phyloP scores from a whole-genome alignment of 73 alveolate genomes.

The Effrenium voratum region DNA sequence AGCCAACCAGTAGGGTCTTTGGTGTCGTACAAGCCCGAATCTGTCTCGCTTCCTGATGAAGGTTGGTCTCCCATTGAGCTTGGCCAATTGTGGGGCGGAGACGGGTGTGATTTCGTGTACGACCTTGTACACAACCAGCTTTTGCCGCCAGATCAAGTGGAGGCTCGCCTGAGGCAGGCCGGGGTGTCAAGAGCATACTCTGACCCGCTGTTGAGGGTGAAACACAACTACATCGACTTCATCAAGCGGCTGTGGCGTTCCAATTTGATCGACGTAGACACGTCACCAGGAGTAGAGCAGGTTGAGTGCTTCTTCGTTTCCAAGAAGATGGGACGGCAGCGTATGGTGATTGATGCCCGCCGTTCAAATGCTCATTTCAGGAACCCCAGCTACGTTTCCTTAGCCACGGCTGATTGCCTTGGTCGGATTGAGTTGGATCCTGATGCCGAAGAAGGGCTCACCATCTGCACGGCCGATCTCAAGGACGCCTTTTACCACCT shows the following conservation, averaged over 20 bases:
- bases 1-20: background rate
- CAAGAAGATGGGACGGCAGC: background rate
- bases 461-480: background rate
- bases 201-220: background rate
- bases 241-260: background rate
- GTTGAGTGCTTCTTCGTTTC: background rate
- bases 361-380: background rate
- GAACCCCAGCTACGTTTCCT: background rate
- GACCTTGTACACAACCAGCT: background rate
- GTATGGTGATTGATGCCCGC: background rate
- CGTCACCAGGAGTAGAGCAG: background rate
- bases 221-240: background rate
- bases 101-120: background rate
- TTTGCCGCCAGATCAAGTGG: background rate
- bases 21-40: background rate
- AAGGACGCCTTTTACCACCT: constrained; percentile 1
- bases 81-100: background rate
- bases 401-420: constrained; percentile 5
- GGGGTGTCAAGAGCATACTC: background rate
- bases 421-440: background rate
- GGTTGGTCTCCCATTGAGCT: background rate
- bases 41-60: background rate
- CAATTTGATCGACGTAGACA: background rate
- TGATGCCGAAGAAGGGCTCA: background rate
- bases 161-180: background rate